Base-by-base conservation (phyloP, 495 filamentous ascomycete genomes). In the Aspergillus carlsbadensis region DNA sequence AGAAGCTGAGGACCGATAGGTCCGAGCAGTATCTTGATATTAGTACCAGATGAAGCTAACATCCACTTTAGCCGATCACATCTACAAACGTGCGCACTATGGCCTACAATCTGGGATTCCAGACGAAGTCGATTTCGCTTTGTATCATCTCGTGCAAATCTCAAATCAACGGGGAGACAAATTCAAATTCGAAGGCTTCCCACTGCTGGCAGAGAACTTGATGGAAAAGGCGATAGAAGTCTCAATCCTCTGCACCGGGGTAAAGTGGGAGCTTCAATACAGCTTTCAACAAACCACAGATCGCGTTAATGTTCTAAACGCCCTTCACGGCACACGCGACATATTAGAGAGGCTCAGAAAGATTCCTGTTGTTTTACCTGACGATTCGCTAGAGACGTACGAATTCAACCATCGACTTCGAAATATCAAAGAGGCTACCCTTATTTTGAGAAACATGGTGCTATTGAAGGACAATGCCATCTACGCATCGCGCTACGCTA, bases 121-220 rank as follows among this genome's bases (percentile, higher is more conserved):
- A 13, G 83, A 84, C 20, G 94, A 99, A 65, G 87, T 96, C 57
- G 86, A 90, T 22, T 98, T 92, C 68, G 91, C 90, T 0, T 73
- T 98, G 15, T 90, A 91, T 54, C 93, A 97, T 66, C 75, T 99
- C 11, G 92, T 98, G 54, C 94, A 96, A 67, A 96, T 96, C 15
- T 96, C 92, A 0, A 91, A 89, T 53, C 92, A 97, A 68, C 81
- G 90, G 29, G 93, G 92, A 26, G 95, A 98, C 65, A 96, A 96
- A 65, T 96, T 95, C 70, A 88, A 89, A 58, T 96, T 96, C 55
- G 92, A 96, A 54, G 84, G 86, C 3, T 97, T 96, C 64, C 86
- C 88, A n/a, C 84, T 91, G 31, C 78, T 99, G 34, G 90, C 90
- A 2, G 94, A 98, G 66, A 88, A 88, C 11, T 78, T 99, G 21